Percentiles rank a stretch among this genome's conserved stretches.
phyloP scores from a whole-genome alignment of 192 early-diverging fungal species.

The Lunasporangiospora selenospora region DNA sequence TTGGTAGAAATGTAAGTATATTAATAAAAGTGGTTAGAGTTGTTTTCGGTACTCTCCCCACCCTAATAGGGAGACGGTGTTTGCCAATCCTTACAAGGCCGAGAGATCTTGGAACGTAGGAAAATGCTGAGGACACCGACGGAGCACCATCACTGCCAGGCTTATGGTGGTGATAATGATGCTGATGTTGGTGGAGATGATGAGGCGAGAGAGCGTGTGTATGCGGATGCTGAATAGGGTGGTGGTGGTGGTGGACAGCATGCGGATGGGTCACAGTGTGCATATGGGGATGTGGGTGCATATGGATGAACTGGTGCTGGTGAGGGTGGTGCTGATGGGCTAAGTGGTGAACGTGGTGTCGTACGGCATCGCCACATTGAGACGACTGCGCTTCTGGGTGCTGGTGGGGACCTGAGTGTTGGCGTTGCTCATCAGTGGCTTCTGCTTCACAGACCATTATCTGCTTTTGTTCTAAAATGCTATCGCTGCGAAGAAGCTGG shows the following conservation, averaged over 20 bases:
- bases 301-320: background rate
- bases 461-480: too few relatives aligned
- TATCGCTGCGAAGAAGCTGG: too few relatives aligned
- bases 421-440: too few relatives aligned
- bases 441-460: too few relatives aligned
- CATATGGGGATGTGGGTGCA: conserved; percentile 1
- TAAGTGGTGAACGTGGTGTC: background rate
- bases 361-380: too few relatives aligned
- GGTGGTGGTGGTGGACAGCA: conserved; percentile 8
- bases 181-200: conserved; percentile 16
- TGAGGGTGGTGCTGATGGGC: conserved; percentile 6
- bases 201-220: conserved; percentile 2
- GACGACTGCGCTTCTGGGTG: background rate
- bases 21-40: background rate
- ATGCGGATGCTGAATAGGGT: background rate
- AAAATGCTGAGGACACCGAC: conserved; percentile 22
- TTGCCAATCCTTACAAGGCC: conserved; percentile 39
- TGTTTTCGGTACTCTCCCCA: too few relatives aligned
- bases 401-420: background rate
- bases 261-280: background rate
- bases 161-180: conserved; percentile 5
- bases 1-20: background rate
- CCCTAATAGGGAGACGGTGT: too few relatives aligned
- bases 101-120: conserved; percentile 26
- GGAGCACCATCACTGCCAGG: too few relatives aligned